These are phyloP conservation scores for Penicillium glabrum DNA, from an alignment of 2,329 filamentous ascomycete genomes.

Conservation along the genomic window DNA sequence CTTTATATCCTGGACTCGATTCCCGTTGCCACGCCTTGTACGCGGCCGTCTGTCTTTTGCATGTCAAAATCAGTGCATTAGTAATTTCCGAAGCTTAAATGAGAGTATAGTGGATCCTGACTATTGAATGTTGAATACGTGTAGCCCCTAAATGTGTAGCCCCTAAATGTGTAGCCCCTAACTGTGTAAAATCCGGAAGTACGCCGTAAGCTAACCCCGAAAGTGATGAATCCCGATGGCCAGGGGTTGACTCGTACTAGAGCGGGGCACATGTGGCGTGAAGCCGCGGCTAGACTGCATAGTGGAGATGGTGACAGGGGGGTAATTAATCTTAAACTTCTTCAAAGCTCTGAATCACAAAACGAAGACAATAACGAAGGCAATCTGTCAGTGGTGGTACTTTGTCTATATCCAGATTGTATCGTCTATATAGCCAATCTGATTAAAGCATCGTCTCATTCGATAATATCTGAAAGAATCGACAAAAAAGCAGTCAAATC, in stretches of 20 bases:
- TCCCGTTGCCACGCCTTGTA: slow-evolving; percentile 8
- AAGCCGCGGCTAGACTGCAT: slow-evolving; percentile 13
- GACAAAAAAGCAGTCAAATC: neutral
- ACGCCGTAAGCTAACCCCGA: neutral
- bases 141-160: too few relatives aligned
- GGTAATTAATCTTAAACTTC: neutral
- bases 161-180: too few relatives aligned
- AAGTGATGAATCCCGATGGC: neutral
- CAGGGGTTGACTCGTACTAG: neutral
- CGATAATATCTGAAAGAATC: neutral
- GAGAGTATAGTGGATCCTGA: neutral
- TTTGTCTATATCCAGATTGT: too few relatives aligned
- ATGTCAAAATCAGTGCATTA: slow-evolving; percentile 14
- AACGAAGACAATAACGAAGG: too few relatives aligned
- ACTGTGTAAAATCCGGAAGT: neutral
- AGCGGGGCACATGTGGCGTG: slow-evolving; percentile 6
- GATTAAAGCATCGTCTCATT: too few relatives aligned
- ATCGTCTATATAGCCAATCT: too few relatives aligned
- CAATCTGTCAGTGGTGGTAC: too few relatives aligned
- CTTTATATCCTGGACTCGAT: slow-evolving; percentile 15
- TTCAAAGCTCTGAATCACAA: neutral
- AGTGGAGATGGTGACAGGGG: neutral
- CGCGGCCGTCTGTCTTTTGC: slow-evolving; percentile 4
- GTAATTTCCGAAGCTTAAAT: neutral
- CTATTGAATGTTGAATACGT: neutral